Percentiles rank a stretch among this genome's conserved stretches.
These are phyloP conservation scores for Bombardia bombarda DNA, from an alignment of 495 filamentous ascomycete species.

Conservation along the genomic window DNA sequence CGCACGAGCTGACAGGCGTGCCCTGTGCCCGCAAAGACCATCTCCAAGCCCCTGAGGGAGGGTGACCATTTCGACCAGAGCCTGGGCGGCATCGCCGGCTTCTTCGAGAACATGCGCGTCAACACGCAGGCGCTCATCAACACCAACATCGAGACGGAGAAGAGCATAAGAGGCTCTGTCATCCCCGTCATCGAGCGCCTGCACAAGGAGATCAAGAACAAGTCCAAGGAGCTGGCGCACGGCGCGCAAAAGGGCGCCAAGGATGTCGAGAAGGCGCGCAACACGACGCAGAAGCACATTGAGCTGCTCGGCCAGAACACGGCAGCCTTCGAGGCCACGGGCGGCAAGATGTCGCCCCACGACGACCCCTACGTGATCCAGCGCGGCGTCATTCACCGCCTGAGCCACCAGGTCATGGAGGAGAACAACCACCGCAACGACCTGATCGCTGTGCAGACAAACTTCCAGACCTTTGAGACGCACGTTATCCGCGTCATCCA, in stretches of 20 bases:
- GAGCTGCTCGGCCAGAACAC: constrained; percentile 83
- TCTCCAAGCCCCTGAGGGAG: constrained; percentile 76
- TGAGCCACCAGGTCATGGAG: constrained; percentile 85
- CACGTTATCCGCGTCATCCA: constrained; percentile 83
- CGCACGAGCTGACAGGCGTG: background rate
- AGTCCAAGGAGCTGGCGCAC: constrained; percentile 74
- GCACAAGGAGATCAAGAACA: constrained; percentile 93
- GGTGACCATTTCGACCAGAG: constrained; percentile 86
- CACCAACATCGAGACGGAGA: constrained; percentile 80
- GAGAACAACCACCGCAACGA: constrained; percentile 94
- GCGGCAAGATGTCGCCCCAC: constrained; percentile 53
- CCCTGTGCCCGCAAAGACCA: constrained; percentile 45
- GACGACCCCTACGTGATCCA: constrained; percentile 87
- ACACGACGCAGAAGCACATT: constrained; percentile 86
- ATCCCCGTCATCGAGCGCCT: constrained; percentile 83
- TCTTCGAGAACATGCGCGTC: constrained; percentile 87
- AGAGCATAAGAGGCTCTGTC: constrained; percentile 72
- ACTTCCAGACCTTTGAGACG: constrained; percentile 80
- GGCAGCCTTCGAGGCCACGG: constrained; percentile 62
- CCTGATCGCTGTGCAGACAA: constrained; percentile 77
- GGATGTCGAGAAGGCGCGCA: constrained; percentile 82
- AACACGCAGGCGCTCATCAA: constrained; percentile 88
- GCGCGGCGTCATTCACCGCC: constrained; percentile 69
- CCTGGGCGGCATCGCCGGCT: constrained; percentile 71
- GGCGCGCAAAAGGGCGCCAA: constrained; percentile 86